Evolutionary conservation across 139 green algal species (phyloP), one percentile per base, ranked within the genome.

Genomic region (Ettlia oleoabundans): DNA sequence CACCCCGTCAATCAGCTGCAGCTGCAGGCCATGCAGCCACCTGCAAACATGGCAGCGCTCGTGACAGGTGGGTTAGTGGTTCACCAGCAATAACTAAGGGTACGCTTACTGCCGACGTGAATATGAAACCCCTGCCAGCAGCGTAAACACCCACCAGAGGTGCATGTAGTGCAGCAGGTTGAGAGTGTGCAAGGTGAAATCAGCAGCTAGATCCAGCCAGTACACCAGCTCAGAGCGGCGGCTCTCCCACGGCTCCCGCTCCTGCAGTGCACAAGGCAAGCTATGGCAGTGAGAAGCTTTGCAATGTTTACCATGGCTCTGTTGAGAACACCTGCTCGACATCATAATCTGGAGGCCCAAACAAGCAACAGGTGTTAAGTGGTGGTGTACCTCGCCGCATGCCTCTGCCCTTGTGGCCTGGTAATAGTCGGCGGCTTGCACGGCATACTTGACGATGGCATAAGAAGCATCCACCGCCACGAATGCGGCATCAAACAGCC

Each of bases 121-220:
- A n/a, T n/a, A n/a, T n/a, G n/a, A n/a, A n/a, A n/a, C n/a, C n/a
- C n/a, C n/a, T n/a, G n/a, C n/a, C n/a, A n/a, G n/a, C n/a, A n/a
- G n/a, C n/a, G n/a, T n/a, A n/a, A n/a, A n/a, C n/a, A n/a, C n/a
- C n/a, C n/a, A 10, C 97, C 75, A 99, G 90, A 99, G 98, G 65
- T 94, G 86, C 53, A 93, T 40, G 91, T 99, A 99, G 77, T 98
- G 95, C 71, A 92, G 93, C n/a, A 99, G 92, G 81, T 40, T 87
- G 55, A 87, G 75, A 10, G 21, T 2, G 13, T 52, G n/a, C 70
- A 99, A 93, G 69, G 98, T 80, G 82, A 99, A 80, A 87, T 99
- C 96, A 19, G 92, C 93, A 38, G 96, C 72, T 30, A 99, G 94
- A 82, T 99, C 95, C 70, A 99, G 83, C 86, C 98, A 98, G 88